Evolutionary conservation across 441 rosid species (phyloP), one percentile per base, ranked within the genome.

Genomic region (Cnidoscolus chayamansa): DNA sequence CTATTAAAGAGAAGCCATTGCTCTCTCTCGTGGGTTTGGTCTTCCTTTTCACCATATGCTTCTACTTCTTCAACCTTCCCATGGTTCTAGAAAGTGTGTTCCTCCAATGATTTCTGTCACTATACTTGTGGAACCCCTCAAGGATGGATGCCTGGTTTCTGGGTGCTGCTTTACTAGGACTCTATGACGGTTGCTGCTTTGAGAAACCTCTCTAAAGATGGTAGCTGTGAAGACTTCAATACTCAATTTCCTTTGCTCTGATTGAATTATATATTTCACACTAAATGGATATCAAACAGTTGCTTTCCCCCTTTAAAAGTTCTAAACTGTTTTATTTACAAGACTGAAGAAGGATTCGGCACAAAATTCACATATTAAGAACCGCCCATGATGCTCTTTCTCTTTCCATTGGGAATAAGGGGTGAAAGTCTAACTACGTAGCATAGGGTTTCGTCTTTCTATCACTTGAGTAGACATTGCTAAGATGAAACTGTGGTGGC

Each of bases 311-410:
- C 9, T 12, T 25, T 45, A n/a, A 31, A 37, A 32, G 10, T n/a
- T 67, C 61, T 54, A 17, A 45, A 20, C 45, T 35, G 74, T 47
- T 60, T 65, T 60, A 65, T 72, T 54, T 57, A 81, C 79, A 70
- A 78, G 56, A 73, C 73, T 72, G 66, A 45, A 55, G 5, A 49
- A 12, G 51, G 20, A 62, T 54, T 54, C 7, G 68, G 56, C 7
- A 40, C 45, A 40, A 7, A 5, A 4, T 55, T 25, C 45, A 7
- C 65, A 70, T 13, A 6, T 60, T 30, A 17, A 15, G 63, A 72
- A 70, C 65, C 72, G 9, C 20, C 30, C 17, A 13, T 4, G 3
- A 63, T 15, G 19, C 67, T 48, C n/a, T 54, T 4, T 65, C 37
- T 67, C 71, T 51, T 13, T 31, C 2, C 67, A 31, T 71, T 20